Evolutionary conservation across 2,329 filamentous ascomycete genomes (phyloP), one percentile per base, ranked within the genome.

Genomic region (Exophiala alcalophila): DNA sequence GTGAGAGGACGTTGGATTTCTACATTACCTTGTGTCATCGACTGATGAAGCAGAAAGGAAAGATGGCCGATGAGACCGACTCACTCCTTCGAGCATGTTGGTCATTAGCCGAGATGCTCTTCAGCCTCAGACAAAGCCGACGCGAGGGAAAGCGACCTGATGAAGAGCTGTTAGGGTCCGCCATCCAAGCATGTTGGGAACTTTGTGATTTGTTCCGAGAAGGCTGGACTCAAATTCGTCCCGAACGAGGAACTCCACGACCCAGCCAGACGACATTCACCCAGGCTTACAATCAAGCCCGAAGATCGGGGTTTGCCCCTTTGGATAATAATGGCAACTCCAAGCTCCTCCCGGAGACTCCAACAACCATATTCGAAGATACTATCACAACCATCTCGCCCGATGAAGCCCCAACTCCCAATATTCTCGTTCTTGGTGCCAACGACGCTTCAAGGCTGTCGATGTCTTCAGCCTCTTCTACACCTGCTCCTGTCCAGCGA

Each of bases 281-380:
- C n/a, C 70, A 76, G 53, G 62, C 65, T 16, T 67, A 72, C 35
- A 67, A 73, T 35, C 72, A 80, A 54, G 68, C 71, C 8, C 68
- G 69, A 5, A 64, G 66, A 28, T 64, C 67, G 21, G 74, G 63
- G 5, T 54, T 54, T 35, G 47, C 40, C 12, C 47, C 55, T 19
- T 50, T 54, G 7, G 58, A 59, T 41, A 58, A 62, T 8, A 45
- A 53, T 21, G 48, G 53, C 25, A 54, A 50, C 25, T 58, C 59
- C 15, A 51, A 54, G 31, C 53, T 54, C 5, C 65, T 70, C 4
- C 90, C 90, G 1, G 91, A 97, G 66, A 97, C 90, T 0, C 90
- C 90, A 0, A 91, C 91, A 1, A 97, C 90, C 4, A 89, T 96
- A 55, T 96, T 96, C 57, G 91, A 96, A 62, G 90, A 97, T 60